A percentile compares a stretch with the other conserved stretches of the same genome.
Conservation (phyloP, 2,329 filamentous ascomycete species). For the Fusarium kyushuense region DNA sequence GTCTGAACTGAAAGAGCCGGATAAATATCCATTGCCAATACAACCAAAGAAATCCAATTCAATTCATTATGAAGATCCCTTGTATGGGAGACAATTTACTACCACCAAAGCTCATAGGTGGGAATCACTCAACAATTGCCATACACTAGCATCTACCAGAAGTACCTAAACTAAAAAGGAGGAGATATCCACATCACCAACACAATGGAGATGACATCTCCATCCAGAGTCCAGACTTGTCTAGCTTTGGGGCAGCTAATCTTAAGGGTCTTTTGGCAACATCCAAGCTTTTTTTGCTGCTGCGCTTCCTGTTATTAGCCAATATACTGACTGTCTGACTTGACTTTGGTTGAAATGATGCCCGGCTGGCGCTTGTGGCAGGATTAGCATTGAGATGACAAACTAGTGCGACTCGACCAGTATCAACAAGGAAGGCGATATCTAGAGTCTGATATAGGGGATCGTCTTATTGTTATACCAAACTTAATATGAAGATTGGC, state of each 20-base stretch:
- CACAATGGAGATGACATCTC: conserved; percentile 6
- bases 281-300: conserved; percentile 13
- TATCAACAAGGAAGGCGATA: not conserved
- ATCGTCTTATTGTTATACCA: not conserved
- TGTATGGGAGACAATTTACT: not conserved
- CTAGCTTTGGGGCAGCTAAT: conserved; percentile 20
- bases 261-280: conserved; percentile 30
- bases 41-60: not conserved
- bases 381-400: conserved; percentile 5
- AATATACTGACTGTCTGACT: not conserved
- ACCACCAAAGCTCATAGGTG: not conserved
- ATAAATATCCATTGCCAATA: not conserved
- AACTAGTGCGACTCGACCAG: not conserved
- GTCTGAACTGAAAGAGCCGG: conserved; percentile 1
- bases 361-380: conserved; percentile 7
- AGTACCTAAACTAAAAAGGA: not conserved
- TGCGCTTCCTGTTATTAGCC: not conserved
- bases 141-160: not conserved
- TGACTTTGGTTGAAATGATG: not conserved
- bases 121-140: not conserved
- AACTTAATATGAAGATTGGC: not conserved
- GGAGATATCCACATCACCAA: not conserved
- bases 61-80: not conserved
- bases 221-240: conserved; percentile 23
- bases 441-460: not conserved